These are phyloP conservation scores for Dimargaris verticillata DNA, from an alignment of 192 early-diverging fungal genomes.

Conservation along the genomic window DNA sequence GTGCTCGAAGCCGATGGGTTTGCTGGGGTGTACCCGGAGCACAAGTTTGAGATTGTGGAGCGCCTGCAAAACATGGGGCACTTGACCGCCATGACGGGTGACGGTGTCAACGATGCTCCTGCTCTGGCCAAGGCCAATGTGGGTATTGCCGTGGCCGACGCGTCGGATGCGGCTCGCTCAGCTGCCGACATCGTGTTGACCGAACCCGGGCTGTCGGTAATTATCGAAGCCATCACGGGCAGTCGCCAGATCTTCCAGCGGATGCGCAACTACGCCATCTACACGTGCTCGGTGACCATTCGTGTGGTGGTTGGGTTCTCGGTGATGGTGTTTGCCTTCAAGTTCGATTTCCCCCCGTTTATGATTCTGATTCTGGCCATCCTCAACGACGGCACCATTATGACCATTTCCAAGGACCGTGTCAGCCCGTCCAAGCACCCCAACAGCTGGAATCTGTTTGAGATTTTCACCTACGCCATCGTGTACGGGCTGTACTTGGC, in stretches of 20 bases:
- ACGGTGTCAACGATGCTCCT: conserved; percentile 59
- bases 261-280: conserved; percentile 83
- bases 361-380: conserved; percentile 79
- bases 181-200: conserved; percentile 65
- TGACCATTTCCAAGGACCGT: conserved; percentile 81
- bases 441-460: conserved; percentile 76
- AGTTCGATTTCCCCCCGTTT: conserved; percentile 69
- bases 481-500: conserved; percentile 71
- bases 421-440: conserved; percentile 64
- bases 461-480: conserved; percentile 77
- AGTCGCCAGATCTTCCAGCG: conserved; percentile 92
- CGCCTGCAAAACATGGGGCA: conserved; percentile 48
- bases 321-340: conserved; percentile 55
- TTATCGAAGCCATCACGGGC: conserved; percentile 81
- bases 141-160: conserved; percentile 58
- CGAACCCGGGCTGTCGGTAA: conserved; percentile 64
- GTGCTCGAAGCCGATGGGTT: conserved; percentile 48
- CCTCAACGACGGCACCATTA: conserved; percentile 82
- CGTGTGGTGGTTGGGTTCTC: conserved; percentile 57
- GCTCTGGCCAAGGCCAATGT: conserved; percentile 55
- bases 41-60: conserved; percentile 57
- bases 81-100: conserved; percentile 56
- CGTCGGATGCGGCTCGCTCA: conserved; percentile 59
- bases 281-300: conserved; percentile 80
- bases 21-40: conserved; percentile 47